Percentiles rank a stretch among this genome's conserved stretches.
These are phyloP conservation scores for Entophlyctis luteolus DNA, from an alignment of 192 early-diverging fungal species.

Conservation along the genomic window DNA sequence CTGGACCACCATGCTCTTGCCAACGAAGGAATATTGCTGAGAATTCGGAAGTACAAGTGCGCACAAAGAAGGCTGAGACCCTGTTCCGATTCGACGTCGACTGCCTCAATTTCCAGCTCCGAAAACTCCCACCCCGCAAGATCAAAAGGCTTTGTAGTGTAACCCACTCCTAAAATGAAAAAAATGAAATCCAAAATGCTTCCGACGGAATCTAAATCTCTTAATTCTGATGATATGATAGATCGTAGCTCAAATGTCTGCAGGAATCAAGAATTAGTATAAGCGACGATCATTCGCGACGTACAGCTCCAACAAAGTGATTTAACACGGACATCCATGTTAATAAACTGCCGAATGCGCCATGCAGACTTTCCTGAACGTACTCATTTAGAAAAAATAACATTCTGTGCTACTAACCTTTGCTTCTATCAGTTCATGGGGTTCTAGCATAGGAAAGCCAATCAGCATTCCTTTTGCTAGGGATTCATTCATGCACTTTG, in stretches of 20 bases:
- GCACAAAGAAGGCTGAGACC: conserved; percentile 65
- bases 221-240: conserved; percentile 9
- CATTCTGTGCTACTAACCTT: not conserved
- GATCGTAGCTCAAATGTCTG: conserved; percentile 65
- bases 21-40: conserved; percentile 64
- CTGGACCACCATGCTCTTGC: conserved; percentile 77
- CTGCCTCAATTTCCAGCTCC: conserved; percentile 57
- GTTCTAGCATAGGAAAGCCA: conserved; percentile 20
- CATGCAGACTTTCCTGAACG: conserved; percentile 31
- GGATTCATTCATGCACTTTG: not conserved
- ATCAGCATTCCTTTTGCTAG: conserved; percentile 5
- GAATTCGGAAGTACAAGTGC: conserved; percentile 65
- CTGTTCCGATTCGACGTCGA: conserved; percentile 51
- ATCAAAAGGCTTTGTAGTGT: conserved; percentile 56
- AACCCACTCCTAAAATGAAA: conserved; percentile 60
- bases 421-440: not conserved
- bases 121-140: conserved; percentile 65
- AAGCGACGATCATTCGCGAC: not conserved
- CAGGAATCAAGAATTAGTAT: not conserved
- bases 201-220: conserved; percentile 44
- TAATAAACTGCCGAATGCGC: conserved; percentile 62
- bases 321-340: conserved; percentile 72
- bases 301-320: conserved; percentile 74
- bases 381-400: not conserved
- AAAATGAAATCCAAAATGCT: conserved; percentile 62